Conservation (phyloP, 73 alveolate genomes). For the Loxodes magnus region DNA sequence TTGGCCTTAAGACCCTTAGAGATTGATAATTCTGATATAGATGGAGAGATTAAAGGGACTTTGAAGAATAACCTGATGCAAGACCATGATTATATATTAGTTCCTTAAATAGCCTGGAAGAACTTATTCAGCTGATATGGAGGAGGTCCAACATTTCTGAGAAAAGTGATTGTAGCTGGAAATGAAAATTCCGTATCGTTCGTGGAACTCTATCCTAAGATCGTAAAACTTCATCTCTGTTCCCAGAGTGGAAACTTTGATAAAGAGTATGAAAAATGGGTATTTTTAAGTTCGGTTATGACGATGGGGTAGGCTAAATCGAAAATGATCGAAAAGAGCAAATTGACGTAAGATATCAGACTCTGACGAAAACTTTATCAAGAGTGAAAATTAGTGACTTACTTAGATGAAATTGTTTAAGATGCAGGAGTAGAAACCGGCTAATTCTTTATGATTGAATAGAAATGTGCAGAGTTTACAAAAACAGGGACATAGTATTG, state of each 20-base stretch:
- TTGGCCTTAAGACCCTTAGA: conserved; percentile 10
- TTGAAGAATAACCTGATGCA: conserved; percentile 35
- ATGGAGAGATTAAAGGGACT: conserved; percentile 53
- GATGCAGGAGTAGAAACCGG: too few species aligned
- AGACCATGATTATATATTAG: conserved; percentile 47
- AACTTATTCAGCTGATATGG: conserved; percentile 56
- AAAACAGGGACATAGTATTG: too few species aligned
- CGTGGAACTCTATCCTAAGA: conserved; percentile 62
- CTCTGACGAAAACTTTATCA: too few species aligned
- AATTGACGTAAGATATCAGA: too few species aligned
- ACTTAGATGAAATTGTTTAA: too few species aligned
- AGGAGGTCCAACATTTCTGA: conserved; percentile 61
- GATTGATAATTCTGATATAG: conserved; percentile 16
- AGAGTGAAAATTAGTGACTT: too few species aligned
- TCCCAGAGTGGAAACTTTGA: background rate
- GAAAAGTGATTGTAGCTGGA: conserved; percentile 51
- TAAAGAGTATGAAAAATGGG: too few species aligned
- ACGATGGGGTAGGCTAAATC: too few species aligned
- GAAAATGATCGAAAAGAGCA: too few species aligned
- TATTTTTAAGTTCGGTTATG: too few species aligned
- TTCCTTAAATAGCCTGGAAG: conserved; percentile 67
- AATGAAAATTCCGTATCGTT: conserved; percentile 27
- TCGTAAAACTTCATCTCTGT: background rate
- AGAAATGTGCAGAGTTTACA: too few species aligned
- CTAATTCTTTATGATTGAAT: too few species aligned